Base-by-base conservation (phyloP, 2,329 filamentous ascomycete species). In the Macroventuria anomochaeta region DNA sequence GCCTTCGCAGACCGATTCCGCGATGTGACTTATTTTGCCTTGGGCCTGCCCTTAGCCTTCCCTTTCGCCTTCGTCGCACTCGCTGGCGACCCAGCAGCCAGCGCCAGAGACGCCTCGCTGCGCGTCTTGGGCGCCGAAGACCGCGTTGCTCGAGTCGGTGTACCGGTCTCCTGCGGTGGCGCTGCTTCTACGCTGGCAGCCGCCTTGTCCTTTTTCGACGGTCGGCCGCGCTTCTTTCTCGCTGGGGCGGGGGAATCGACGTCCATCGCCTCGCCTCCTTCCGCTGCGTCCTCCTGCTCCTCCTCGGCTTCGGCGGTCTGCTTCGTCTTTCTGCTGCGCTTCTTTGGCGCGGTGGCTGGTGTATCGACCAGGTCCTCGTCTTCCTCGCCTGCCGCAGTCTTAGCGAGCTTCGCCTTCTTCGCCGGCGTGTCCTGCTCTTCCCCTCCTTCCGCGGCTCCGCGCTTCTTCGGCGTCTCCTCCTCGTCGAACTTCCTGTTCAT, bases 401-500 rank as follows among this genome's bases (percentile, higher is more conserved):
- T 42, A 15, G 11, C 33, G 5, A 41, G 7, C 28, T 29, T 20
- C 3, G 20, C 15, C 38, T 41, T 49, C 33, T 44, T 55, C 21
- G 5, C 32, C 32, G 17, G 41, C 42, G 42, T 51, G 2, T 56
- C 59, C 3, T 56, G 59, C 7, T 62, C 61, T 12, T 58, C 58
- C 31, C 47, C 53, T n/a, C 47, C 53, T n/a, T 64, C 57, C 29
- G 54, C 65, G 3, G 53, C 59, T 46, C 70, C 59, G n/a, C n/a
- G n/a, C 65, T 73, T 73, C 59, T 63, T 69, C 7, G 48, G 42
- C 23, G 61, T n/a, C 12, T 2, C 55, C 41, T 53, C 46, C 20
- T 53, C 57, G 36, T 66, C 56, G 54, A 73, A 73, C 32, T 64
- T 69, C 49, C 56, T 67, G 39, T 72, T 67, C 32, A 61, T 54